Percentiles rank a stretch among this genome's conserved stretches.
Conservation (phyloP, 2,329 filamentous ascomycete species). For the Aspergillus spinulosporus region DNA sequence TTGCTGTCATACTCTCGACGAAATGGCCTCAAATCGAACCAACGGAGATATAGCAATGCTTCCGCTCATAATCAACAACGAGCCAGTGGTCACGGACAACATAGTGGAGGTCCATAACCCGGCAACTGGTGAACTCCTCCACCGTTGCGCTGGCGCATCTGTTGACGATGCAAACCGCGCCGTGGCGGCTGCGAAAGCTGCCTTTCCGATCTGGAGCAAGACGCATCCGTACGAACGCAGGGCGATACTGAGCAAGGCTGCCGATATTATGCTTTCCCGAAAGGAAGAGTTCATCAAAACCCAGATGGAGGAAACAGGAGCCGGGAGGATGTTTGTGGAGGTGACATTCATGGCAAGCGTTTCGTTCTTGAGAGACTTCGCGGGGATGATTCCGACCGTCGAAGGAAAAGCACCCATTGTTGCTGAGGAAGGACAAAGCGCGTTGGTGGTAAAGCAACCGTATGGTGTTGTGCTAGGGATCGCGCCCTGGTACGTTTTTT, state of each 20-base stretch:
- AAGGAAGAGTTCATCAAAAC: constrained; percentile 61
- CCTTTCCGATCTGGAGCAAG: constrained; percentile 69
- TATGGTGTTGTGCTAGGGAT: constrained; percentile 78
- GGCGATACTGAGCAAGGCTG: constrained; percentile 58
- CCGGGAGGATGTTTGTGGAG: constrained; percentile 40
- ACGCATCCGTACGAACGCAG: constrained; percentile 62
- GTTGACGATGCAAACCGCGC: constrained; percentile 58
- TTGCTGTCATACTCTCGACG: not conserved
- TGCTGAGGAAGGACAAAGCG: constrained; percentile 54
- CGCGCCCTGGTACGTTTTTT: constrained; percentile 67
- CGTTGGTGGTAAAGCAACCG: constrained; percentile 71
- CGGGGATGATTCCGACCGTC: constrained; percentile 51
- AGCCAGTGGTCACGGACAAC: constrained; percentile 41
- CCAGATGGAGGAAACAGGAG: constrained; percentile 61
- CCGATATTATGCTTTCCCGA: constrained; percentile 52
- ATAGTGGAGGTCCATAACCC: constrained; percentile 58
- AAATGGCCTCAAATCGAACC: constrained; percentile 15
- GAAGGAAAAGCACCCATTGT: constrained; percentile 53
- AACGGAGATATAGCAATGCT: constrained; percentile 25
- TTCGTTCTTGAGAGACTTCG: constrained; percentile 51
- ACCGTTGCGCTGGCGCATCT: constrained; percentile 59
- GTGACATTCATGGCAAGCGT: constrained; percentile 37
- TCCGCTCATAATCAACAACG: constrained; percentile 48
- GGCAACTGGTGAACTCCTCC: constrained; percentile 52
- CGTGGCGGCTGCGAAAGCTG: constrained; percentile 61